These are phyloP conservation scores for Umbelopsis sp. DNA, from an alignment of 371 early-diverging fungal species.

Conservation along the genomic window DNA sequence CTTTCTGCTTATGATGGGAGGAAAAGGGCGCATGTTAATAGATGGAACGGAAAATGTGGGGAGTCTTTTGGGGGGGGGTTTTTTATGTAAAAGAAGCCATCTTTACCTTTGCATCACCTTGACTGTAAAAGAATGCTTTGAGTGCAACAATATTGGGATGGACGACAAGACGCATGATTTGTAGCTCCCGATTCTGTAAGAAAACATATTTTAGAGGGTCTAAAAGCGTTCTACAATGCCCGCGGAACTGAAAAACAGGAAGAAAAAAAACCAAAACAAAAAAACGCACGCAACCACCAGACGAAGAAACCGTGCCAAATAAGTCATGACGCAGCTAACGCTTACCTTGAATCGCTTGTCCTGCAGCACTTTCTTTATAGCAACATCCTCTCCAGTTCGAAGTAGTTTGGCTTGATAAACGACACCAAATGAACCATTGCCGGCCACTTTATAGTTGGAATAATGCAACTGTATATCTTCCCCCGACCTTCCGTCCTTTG, in stretches of 20 bases:
- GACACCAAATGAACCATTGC: slow-evolving; percentile 96
- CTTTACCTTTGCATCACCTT: slow-evolving; percentile 49
- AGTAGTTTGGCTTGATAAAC: slow-evolving; percentile 91
- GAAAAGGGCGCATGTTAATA: neutral
- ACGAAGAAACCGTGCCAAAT: neutral
- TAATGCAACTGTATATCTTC: slow-evolving; percentile 83
- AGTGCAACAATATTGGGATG: slow-evolving; percentile 82
- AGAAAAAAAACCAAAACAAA: neutral
- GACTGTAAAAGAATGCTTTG: slow-evolving; percentile 78
- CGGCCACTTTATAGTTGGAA: slow-evolving; percentile 87
- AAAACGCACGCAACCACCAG: neutral
- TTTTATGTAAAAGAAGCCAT: no score
- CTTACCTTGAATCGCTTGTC: slow-evolving; percentile 92
- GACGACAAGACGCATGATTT: slow-evolving; percentile 78
- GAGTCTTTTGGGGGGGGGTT: no score
- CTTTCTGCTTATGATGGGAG: slow-evolving; percentile 36
- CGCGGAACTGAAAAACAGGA: neutral
- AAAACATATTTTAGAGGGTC: neutral
- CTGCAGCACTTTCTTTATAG: slow-evolving; percentile 95
- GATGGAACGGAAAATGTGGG: neutral
- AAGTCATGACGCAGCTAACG: neutral
- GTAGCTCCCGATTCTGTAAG: slow-evolving; percentile 79
- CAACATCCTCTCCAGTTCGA: slow-evolving; percentile 75
- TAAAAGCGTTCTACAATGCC: neutral
- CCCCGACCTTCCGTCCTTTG: slow-evolving; percentile 84